Conservation (phyloP, 1,139 yeast genomes). For the Eremothecium cymbalariae region DNA sequence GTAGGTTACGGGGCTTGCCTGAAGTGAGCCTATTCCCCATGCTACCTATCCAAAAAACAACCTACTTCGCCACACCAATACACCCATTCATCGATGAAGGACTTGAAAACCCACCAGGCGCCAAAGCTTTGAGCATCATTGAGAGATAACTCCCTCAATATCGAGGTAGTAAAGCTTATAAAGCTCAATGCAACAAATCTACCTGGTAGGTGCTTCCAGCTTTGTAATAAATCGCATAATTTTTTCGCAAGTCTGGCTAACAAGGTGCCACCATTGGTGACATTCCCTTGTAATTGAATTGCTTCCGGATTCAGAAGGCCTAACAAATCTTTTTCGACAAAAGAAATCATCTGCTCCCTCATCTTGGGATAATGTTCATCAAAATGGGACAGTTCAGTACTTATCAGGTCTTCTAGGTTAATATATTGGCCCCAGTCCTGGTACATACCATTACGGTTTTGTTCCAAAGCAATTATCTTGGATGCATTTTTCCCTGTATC, state of each 20-base stretch:
- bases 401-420: conserved; percentile 43
- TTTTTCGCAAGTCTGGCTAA: conserved; percentile 36
- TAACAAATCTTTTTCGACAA: conserved; percentile 41
- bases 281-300: conserved; percentile 14
- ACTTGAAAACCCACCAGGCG: conserved; percentile 70
- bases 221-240: conserved; percentile 40
- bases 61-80: conserved; percentile 65
- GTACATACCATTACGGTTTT: conserved; percentile 46
- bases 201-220: conserved; percentile 43
- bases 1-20: too few relatives aligned
- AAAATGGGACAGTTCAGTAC: conserved; percentile 49
- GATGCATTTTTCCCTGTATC: conserved; percentile 54
- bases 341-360: conserved; percentile 31
- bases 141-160: conserved; percentile 55
- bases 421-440: conserved; percentile 51
- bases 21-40: too few relatives aligned
- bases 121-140: conserved; percentile 57
- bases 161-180: conserved; percentile 51
- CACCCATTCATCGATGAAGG: conserved; percentile 72
- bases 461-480: conserved; percentile 40
- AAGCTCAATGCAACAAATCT: conserved; percentile 48
- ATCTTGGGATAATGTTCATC: conserved; percentile 27
- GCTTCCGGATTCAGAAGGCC: conserved; percentile 31
- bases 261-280: conserved; percentile 10
- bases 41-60: conserved; percentile 37